Evolutionary conservation across 345 rosid genomes (phyloP).

Genomic region (Excoecaria agallocha): DNA sequence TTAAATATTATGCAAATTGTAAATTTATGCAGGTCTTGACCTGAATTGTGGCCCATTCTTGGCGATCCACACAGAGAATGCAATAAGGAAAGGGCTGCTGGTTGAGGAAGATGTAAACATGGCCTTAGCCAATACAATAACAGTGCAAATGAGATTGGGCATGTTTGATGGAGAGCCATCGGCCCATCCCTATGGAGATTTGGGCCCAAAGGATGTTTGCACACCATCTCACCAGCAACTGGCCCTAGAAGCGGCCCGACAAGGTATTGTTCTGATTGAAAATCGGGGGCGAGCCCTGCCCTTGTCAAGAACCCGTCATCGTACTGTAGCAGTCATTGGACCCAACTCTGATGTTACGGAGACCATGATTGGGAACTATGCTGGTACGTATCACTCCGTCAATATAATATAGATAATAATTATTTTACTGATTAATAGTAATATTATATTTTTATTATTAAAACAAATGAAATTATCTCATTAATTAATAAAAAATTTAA

Average conservation of each 20-base stretch:
- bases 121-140: constrained; percentile 70
- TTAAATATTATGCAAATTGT: too few species aligned
- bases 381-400: constrained; percentile 57
- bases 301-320: constrained; percentile 50
- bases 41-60: constrained; percentile 90
- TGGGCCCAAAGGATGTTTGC: constrained; percentile 85
- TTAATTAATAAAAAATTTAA: too few species aligned
- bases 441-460: too few species aligned
- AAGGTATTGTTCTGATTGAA: constrained; percentile 79
- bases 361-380: constrained; percentile 98
- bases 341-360: constrained; percentile 85
- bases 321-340: constrained; percentile 74
- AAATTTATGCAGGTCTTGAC: constrained; percentile 54
- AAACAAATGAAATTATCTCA: too few species aligned
- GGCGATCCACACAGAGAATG: constrained; percentile 64
- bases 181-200: constrained; percentile 57
- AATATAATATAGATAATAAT: too few species aligned
- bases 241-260: constrained; percentile 84
- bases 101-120: constrained; percentile 49
- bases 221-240: constrained; percentile 56
- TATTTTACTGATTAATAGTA: too few species aligned
- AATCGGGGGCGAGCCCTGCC: constrained; percentile 53
- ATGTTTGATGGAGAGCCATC: constrained; percentile 90
- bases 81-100: constrained; percentile 48
- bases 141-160: constrained; percentile 93